Evolutionary conservation across 2,329 filamentous ascomycete genomes (phyloP).

Genomic region (Pseudogymnoascus destructans): DNA sequence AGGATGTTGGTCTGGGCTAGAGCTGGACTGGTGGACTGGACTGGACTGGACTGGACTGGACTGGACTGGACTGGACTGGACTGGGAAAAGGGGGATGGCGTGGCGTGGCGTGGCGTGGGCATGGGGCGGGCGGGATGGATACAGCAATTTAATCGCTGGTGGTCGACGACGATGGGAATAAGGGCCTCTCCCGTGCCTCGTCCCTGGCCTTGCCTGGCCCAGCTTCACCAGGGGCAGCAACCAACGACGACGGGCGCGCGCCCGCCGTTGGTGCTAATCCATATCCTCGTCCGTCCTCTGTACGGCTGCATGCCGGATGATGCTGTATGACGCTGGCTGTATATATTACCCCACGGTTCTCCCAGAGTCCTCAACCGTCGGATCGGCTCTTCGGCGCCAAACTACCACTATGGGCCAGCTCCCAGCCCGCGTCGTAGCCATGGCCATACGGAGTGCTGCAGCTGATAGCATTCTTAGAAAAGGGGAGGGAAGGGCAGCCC

Average conservation of each 20-base stretch:
- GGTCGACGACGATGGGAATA: neutral
- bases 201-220: neutral
- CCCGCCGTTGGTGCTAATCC: neutral
- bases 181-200: neutral
- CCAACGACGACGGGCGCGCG: neutral
- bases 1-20: too few relatives aligned
- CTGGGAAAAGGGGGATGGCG: neutral
- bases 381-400: neutral
- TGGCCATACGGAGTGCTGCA: neutral
- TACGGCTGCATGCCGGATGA: neutral
- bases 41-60: too few relatives aligned
- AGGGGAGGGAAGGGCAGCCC: too few relatives aligned
- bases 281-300: neutral
- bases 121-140: neutral
- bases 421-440: neutral
- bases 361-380: neutral
- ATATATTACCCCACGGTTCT: neutral
- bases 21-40: too few relatives aligned
- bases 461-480: neutral
- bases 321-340: neutral
- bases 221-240: neutral
- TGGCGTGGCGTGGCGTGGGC: neutral
- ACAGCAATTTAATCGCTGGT: neutral
- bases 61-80: neutral
- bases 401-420: too few relatives aligned